Percentiles rank a stretch among this genome's conserved stretches.
phyloP scores from a whole-genome alignment of 2,329 filamentous ascomycete genomes.

The Fusarium virguliforme region DNA sequence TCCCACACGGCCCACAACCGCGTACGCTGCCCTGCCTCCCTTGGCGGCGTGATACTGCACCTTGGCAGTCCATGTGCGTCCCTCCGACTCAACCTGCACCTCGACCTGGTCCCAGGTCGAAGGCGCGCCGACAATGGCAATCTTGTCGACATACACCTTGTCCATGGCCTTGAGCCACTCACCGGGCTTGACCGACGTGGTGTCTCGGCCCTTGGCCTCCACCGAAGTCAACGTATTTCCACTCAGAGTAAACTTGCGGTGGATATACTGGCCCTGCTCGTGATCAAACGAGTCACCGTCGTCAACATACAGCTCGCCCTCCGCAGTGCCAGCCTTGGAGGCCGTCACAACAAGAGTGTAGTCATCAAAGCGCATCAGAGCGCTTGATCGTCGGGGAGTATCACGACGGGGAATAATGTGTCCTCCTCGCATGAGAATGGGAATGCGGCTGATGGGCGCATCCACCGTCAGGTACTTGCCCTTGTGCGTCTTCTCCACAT shows the following conservation, averaged over 20 bases:
- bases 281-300: conserved; percentile 96
- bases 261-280: conserved; percentile 87
- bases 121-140: conserved; percentile 87
- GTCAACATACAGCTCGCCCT: conserved; percentile 90
- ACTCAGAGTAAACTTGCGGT: conserved; percentile 82
- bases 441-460: conserved; percentile 88
- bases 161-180: conserved; percentile 86
- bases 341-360: conserved; percentile 89
- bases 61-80: conserved; percentile 70
- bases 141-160: conserved; percentile 84
- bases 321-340: conserved; percentile 73
- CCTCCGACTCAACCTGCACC: conserved; percentile 71
- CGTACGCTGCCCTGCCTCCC: conserved; percentile 66
- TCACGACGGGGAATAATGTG: conserved; percentile 94
- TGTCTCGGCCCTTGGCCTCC: conserved; percentile 73
- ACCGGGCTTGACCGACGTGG: conserved; percentile 71
- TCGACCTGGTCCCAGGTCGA: conserved; percentile 77
- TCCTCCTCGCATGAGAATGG: conserved; percentile 92
- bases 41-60: conserved; percentile 72
- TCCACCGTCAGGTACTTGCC: conserved; percentile 79
- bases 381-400: conserved; percentile 85
- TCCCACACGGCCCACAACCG: conserved; percentile 67
- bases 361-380: conserved; percentile 93
- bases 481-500: conserved; percentile 77
- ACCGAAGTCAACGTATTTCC: conserved; percentile 75